A percentile compares a stretch with the other conserved stretches of the same genome.
phyloP scores from a whole-genome alignment of 164 flowering plant species.

The Macadamia tetraphylla region DNA sequence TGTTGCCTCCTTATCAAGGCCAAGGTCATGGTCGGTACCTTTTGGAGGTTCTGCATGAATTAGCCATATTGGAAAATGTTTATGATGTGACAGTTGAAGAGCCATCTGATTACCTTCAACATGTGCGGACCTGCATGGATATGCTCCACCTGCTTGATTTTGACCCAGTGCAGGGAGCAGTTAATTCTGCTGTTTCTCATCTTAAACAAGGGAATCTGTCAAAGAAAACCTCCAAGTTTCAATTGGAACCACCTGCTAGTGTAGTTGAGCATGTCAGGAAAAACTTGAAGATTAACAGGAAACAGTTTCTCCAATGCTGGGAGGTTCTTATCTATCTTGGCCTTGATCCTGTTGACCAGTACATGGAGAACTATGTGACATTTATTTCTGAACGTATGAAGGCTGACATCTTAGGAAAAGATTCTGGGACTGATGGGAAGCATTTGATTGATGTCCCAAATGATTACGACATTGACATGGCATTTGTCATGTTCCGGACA shows the following conservation, averaged over 20 bases:
- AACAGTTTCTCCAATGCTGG: conserved; percentile 88
- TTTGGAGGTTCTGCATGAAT: conserved; percentile 52
- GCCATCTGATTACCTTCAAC: conserved; percentile 80
- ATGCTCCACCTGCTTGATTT: conserved; percentile 40
- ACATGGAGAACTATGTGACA: conserved; percentile 50
- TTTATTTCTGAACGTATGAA: conserved; percentile 50
- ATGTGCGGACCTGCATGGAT: conserved; percentile 66
- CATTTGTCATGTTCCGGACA: conserved; percentile 74
- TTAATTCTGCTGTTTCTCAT: conserved; percentile 27
- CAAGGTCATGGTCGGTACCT: conserved; percentile 76
- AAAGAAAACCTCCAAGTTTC: conserved; percentile 35
- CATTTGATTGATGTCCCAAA: conserved; percentile 60
- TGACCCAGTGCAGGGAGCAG: conserved; percentile 35
- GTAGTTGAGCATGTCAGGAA: conserved; percentile 54
- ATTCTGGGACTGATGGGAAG: conserved; percentile 54
- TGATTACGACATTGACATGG: conserved; percentile 51
- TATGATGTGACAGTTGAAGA: conserved; percentile 86
- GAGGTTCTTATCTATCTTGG: conserved; percentile 76
- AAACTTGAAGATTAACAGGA: conserved; percentile 72
- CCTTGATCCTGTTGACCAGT: conserved; percentile 48
- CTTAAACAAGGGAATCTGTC: conserved; percentile 54
- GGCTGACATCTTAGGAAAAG: conserved; percentile 68
- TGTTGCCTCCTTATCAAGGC: conserved; percentile 80
- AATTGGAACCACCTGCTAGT: conserved; percentile 43
- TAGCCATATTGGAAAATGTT: conserved; percentile 64